A percentile compares a stretch with the other conserved stretches of the same genome.
phyloP scores from a whole-genome alignment of 352 stramenopile species.

The Globisporangium perplexum region DNA sequence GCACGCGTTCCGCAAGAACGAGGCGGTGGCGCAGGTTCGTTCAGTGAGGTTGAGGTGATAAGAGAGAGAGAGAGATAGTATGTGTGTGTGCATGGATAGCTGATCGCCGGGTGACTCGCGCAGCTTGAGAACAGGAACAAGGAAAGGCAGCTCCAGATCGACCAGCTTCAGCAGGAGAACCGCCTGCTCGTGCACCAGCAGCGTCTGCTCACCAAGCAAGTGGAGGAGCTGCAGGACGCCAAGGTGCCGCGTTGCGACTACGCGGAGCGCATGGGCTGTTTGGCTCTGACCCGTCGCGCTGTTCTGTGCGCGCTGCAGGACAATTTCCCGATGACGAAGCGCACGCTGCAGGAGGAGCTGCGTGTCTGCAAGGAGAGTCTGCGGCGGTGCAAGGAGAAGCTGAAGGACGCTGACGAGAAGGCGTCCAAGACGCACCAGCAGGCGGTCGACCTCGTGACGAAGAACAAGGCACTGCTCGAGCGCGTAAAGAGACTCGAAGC shows the following conservation, averaged over 20 bases:
- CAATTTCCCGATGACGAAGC: constrained; percentile 41
- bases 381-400: constrained; percentile 48
- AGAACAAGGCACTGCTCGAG: constrained; percentile 55
- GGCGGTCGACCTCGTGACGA: constrained; percentile 36
- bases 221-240: constrained; percentile 56
- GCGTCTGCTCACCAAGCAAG: constrained; percentile 36
- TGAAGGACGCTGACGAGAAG: constrained; percentile 43
- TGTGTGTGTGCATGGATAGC: constrained; percentile 12
- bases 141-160: constrained; percentile 57
- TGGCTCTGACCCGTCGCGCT: neutral
- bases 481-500: constrained; percentile 38
- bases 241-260: constrained; percentile 18
- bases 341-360: constrained; percentile 51
- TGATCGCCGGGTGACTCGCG: neutral
- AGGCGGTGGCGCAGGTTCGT: constrained; percentile 37
- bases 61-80: too few relatives aligned
- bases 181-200: constrained; percentile 49
- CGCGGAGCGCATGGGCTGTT: neutral
- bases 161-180: constrained; percentile 58
- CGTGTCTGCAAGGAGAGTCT: constrained; percentile 58
- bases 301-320: constrained; percentile 19
- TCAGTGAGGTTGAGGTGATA: neutral
- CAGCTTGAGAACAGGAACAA: constrained; percentile 63
- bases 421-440: constrained; percentile 43
- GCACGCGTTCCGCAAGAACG: constrained; percentile 42